These are phyloP conservation scores for Cryptosporidium bovis DNA, from an alignment of 169 alveolate species.

Conservation along the genomic window DNA sequence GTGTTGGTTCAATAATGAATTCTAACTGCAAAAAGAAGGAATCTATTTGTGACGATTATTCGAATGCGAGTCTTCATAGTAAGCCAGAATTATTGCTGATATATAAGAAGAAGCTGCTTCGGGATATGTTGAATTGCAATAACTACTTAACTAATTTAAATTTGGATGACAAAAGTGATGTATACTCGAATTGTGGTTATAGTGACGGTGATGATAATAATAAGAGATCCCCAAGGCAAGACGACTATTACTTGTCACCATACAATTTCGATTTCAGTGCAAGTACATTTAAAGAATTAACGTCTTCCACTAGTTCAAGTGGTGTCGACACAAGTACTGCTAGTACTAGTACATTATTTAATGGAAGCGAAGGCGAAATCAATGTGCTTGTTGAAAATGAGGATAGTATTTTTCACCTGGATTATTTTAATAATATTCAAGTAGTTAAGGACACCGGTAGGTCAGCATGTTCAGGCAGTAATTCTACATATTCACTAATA, in stretches of 20 bases:
- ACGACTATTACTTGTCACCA: too few relatives aligned
- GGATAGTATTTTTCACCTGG: background rate
- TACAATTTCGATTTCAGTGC: too few relatives aligned
- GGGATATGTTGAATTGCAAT: constrained; percentile 28
- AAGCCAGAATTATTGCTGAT: constrained; percentile 38
- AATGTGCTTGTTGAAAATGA: background rate
- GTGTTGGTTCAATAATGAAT: background rate
- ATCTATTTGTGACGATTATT: constrained; percentile 7
- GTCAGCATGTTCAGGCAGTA: too few relatives aligned
- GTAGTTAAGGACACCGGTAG: too few relatives aligned
- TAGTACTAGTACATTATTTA: background rate
- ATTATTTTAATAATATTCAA: too few relatives aligned
- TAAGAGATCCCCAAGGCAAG: background rate
- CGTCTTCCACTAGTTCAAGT: too few relatives aligned
- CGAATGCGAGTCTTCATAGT: background rate
- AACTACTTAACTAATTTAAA: constrained; percentile 24
- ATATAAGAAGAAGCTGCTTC: constrained; percentile 22
- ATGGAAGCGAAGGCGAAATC: background rate
- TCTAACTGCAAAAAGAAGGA: too few relatives aligned
- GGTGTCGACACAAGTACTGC: too few relatives aligned
- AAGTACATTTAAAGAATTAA: too few relatives aligned
- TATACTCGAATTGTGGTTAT: background rate
- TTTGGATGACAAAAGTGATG: constrained; percentile 44
- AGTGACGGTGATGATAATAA: background rate
- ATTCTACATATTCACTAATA: too few relatives aligned